phyloP scores from a whole-genome alignment of 2,329 filamentous ascomycete genomes.

The Coccinonectria pachysandricola region DNA sequence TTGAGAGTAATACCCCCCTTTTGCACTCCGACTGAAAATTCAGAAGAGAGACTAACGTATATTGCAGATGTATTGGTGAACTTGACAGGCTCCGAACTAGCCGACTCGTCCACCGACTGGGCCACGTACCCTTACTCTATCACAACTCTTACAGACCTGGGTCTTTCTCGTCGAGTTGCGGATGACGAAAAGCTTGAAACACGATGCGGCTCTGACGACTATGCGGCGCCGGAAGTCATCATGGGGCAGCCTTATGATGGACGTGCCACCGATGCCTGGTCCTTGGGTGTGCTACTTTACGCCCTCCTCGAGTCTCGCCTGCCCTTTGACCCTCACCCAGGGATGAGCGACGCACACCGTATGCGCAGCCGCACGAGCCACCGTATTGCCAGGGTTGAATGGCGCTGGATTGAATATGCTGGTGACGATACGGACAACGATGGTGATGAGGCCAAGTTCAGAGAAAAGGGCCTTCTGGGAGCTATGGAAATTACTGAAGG shows the following conservation, averaged over 20 bases:
- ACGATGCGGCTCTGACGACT: slow-evolving; percentile 91
- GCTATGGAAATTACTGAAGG: slow-evolving; percentile 77
- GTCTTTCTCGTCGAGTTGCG: slow-evolving; percentile 75
- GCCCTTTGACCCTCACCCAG: slow-evolving; percentile 83
- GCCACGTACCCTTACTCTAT: slow-evolving; percentile 69
- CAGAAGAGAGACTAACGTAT: slow-evolving; percentile 3
- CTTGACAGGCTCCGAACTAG: slow-evolving; percentile 56
- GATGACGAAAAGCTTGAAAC: slow-evolving; percentile 86
- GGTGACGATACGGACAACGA: slow-evolving; percentile 84
- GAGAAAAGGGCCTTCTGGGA: slow-evolving; percentile 56
- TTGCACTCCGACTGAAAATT: neutral
- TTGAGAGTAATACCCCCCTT: slow-evolving; percentile 77
- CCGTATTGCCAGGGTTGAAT: slow-evolving; percentile 90
- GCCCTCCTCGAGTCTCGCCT: slow-evolving; percentile 86
- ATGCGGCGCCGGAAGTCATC: slow-evolving; percentile 91
- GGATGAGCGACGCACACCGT: slow-evolving; percentile 63
- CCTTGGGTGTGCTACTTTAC: slow-evolving; percentile 84
- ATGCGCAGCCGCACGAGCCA: slow-evolving; percentile 78
- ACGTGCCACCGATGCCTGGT: slow-evolving; percentile 87
- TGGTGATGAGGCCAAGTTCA: slow-evolving; percentile 47
- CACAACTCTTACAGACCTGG: slow-evolving; percentile 82
- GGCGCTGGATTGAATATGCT: slow-evolving; percentile 84
- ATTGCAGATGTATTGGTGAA: slow-evolving; percentile 82
- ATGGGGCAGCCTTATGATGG: slow-evolving; percentile 94
- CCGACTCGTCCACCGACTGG: slow-evolving; percentile 56